phyloP scores from a whole-genome alignment of 148 eudicot genomes.

The Dianthus caryophyllus region DNA sequence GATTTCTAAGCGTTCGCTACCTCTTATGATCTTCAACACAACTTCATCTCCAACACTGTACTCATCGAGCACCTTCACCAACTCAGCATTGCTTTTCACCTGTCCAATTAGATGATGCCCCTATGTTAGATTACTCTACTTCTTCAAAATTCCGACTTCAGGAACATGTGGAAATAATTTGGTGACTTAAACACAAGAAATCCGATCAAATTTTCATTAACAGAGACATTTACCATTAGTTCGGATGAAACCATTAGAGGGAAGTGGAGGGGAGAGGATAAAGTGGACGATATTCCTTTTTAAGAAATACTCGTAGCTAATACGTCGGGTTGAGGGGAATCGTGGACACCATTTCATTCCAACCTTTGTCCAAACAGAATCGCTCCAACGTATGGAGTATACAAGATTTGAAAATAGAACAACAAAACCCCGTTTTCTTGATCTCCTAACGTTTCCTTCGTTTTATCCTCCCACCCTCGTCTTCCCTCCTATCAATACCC shows the following conservation, averaged over 20 bases:
- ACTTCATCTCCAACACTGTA: constrained; percentile 74
- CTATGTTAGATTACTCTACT: constrained; percentile 3
- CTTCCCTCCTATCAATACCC: too few relatives aligned
- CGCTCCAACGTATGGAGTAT: too few relatives aligned
- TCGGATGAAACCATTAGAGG: neutral
- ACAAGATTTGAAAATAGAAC: too few relatives aligned
- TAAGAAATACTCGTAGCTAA: too few relatives aligned
- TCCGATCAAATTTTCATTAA: neutral
- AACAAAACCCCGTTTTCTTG: too few relatives aligned
- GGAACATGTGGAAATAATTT: neutral
- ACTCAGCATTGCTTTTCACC: constrained; percentile 80
- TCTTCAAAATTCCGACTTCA: neutral
- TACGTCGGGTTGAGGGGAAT: too few relatives aligned
- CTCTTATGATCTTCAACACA: constrained; percentile 61
- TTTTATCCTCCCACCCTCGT: too few relatives aligned
- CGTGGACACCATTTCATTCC: too few relatives aligned
- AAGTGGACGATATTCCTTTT: neutral
- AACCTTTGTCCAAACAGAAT: too few relatives aligned
- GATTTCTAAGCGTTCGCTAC: constrained; percentile 55
- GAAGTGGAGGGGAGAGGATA: neutral
- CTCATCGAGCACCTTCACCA: constrained; percentile 66
- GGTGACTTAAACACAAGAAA: too few relatives aligned
- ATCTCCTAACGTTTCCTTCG: too few relatives aligned
- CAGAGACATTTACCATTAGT: neutral
- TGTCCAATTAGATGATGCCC: constrained; percentile 24